Base-by-base conservation (phyloP, 2,329 filamentous ascomycete genomes). In the Colletotrichum musae region DNA sequence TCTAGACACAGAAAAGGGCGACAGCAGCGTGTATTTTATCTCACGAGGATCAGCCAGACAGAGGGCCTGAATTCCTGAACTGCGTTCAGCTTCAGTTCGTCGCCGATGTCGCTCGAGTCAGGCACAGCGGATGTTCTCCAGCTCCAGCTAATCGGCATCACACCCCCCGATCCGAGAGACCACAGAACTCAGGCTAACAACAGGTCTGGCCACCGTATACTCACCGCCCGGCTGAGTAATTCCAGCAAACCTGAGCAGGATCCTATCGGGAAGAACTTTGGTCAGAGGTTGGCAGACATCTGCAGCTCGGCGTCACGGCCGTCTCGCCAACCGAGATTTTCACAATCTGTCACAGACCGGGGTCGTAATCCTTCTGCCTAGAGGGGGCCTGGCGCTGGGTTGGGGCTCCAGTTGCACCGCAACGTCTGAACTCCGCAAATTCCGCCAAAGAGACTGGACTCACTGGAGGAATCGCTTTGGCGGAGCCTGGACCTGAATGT, bases 321-420 rank as follows among this genome's bases (percentile, higher is more conserved):
- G 43, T 59, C 57, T 59, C 28, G 39, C 18, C 45, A 50, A 59
- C 16, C 58, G 58, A 60, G 58, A 60, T 60, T 60, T 41, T 39
- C 47, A 26, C 58, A 60, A 51, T 52, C 41, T 60, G 58, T 60
- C 5, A 18, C 26, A 4, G 47, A 16, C 58, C n/a, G 15, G 47
- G 58, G 58, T 16, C 16, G 26, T 12, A 60, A 51, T 60, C 58
- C 58, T 41, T 60, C 58, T 60, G 58, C 58, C 58, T 60, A 36
- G 26, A 50, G 43, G 6, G 28, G 28, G 28, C 28, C 28, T 32
- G 28, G 28, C 28, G 28, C 28, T 32, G 28, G 18, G 15, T 32
- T 28, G 39, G 57, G 43, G 45, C 26, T 28, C 58, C 58, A 60
- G 58, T 52, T 60, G 28, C 47, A 41, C 51, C 47, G 21, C 28